Conservation (phyloP, 2,329 filamentous ascomycete species). For the Clarireedia sp. region DNA sequence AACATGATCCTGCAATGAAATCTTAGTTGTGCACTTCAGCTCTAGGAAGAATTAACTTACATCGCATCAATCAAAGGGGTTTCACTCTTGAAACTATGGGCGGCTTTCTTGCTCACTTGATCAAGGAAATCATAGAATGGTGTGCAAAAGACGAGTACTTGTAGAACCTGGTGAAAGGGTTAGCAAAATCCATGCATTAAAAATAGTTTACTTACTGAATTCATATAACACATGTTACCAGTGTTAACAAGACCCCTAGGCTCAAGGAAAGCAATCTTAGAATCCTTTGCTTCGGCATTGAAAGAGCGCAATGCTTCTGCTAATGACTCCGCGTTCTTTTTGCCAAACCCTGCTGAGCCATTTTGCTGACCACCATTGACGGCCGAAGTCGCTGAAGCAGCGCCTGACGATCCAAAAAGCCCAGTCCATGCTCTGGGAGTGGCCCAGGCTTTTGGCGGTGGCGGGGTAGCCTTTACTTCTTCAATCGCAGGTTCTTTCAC, state of each 20-base stretch:
- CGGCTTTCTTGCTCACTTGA: constrained; percentile 72
- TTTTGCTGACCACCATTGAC: constrained; percentile 28
- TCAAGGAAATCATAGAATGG: constrained; percentile 94
- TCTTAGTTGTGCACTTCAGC: background rate
- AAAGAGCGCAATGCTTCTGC: constrained; percentile 72
- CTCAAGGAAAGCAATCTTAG: constrained; percentile 74
- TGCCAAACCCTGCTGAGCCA: constrained; percentile 28
- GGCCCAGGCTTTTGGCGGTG: constrained; percentile 32
- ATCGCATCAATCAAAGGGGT: constrained; percentile 91
- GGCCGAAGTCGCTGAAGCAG: constrained; percentile 34
- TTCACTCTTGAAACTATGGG: constrained; percentile 89
- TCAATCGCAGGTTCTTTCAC: constrained; percentile 8
- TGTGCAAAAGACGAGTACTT: constrained; percentile 87
- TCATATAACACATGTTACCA: constrained; percentile 99
- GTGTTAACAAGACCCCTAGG: constrained; percentile 92
- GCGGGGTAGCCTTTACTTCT: constrained; percentile 32
- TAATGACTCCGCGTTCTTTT: constrained; percentile 52
- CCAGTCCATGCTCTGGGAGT: constrained; percentile 63
- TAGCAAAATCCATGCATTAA: too few relatives aligned
- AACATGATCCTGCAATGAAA: constrained; percentile 70
- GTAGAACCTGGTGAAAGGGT: constrained; percentile 59
- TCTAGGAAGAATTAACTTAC: constrained; percentile 42
- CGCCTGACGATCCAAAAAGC: constrained; percentile 41
- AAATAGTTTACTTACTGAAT: constrained; percentile 61
- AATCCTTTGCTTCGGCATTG: constrained; percentile 47